Evolutionary conservation across 495 filamentous ascomycete species (phyloP), one percentile per base, ranked within the genome.

Genomic region (Daldinia loculata): DNA sequence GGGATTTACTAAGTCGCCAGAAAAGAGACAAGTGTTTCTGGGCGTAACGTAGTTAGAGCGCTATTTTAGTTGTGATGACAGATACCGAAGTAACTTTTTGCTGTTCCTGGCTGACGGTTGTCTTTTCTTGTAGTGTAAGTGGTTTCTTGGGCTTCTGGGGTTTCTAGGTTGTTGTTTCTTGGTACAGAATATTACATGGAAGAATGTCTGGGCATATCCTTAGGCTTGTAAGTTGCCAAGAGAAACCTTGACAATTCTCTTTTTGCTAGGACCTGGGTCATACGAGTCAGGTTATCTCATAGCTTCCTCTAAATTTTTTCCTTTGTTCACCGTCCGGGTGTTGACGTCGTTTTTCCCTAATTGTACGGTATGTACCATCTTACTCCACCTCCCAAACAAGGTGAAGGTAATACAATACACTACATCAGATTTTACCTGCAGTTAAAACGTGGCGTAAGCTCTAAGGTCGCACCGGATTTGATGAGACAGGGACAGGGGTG

Each of bases 361-460:
- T n/a, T 22, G 17, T 61, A 26, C 14, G 22, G 17, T 61, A 26
- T 19, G 22, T 51, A 27, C 2, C 45, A 48, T 36, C 50, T 17
- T 51, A 50, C 70, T 67, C 63, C 70, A 65, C 64, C n/a, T 19
- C 12, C 32, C 14, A 53, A 45, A 56, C 63, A 63, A 59, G 63
- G 69, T 67, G 58, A 67, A 59, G 45, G 27, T 2, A 32, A 12
- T 3, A 15, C 2, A 22, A 32, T 6, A 6, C 27, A 29, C 45
- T 55, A 43, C 43, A 61, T 14, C 19, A 51, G 14, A 58, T 38
- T 61, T 53, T 39, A 34, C 62, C 59, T 67, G 63, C 63, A 63
- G 62, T 55, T 51, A 71, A 71, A 66, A 75, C 72, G 72, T 75
- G 72, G 72, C 72, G 45, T 26, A 4, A 74, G 67, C 72, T 71